Evolutionary conservation across 1,284 basidiomycete species (phyloP), one percentile per base, ranked within the genome.

Genomic region (Hemileia vastatrix): DNA sequence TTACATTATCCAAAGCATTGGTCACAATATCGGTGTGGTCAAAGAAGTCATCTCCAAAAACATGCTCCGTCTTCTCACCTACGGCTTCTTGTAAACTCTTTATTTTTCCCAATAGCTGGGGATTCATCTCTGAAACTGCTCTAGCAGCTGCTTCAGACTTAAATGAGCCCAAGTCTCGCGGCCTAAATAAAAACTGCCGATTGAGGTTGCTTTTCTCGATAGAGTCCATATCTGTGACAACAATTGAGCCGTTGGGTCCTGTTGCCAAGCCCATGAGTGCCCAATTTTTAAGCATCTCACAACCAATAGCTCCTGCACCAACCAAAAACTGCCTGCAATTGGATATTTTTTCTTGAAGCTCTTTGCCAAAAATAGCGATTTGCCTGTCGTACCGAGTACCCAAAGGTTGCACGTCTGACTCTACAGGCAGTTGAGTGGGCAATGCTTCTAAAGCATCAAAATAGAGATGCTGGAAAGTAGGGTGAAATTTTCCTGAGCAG

Each of bases 271-370:
- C 95, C 84, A 99, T 96, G 91, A 99, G 92, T 71, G 89, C 88
- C 95, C 95, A 99, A 78, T 99, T 99, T 82, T 99, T 99, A 73
- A 99, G 80, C 95, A 98, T 98, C 79, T 99, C 95, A 75, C 96
- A 99, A 23, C 95, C 95, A 76, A 99, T 99, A 50, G 95, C 95
- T 64, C 95, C 95, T 21, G 94, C 87, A 6, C 95, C 95, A 57
- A 99, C 95, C 31, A 99, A 83, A 83, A 99, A 99, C 75, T 98
- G 90, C 48, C 88, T 83, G 75, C 90, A 85, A 74, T 90, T 88
- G 57, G 84, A 83, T 64, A 99, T 87, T 81, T 91, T 96, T 44
- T 88, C 82, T 72, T 99, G 95, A 85, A 98, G 98, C 1, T 78
- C 76, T 75, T 84, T 87, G 18, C 95, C 95, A 71, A 99, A 94